Evolutionary conservation across 2,329 filamentous ascomycete species (phyloP), one percentile per base, ranked within the genome.

Genomic region (Colletotrichum sp.): DNA sequence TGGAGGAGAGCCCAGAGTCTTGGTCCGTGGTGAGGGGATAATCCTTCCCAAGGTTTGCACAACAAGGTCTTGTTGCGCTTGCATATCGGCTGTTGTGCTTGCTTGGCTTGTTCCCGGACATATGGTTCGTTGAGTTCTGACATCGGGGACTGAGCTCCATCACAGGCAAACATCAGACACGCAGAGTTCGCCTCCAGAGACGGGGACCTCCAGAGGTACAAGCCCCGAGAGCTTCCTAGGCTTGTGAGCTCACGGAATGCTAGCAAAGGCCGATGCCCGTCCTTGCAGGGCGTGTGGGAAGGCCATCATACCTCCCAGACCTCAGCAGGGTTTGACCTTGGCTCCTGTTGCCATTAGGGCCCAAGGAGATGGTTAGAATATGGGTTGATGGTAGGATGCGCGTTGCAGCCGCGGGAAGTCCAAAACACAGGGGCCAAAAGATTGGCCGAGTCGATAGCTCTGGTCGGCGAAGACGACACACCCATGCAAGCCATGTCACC

Each of bases 211-310:
- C 27, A 13, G 29, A 51, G 54, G 43, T 36, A 59, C 57, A 63
- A 47, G 69, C 62, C 72, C 71, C 68, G 68, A 72, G 68, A 62
- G 29, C 62, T 33, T 31, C 33, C 43, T 51, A 51, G 43, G 24
- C 65, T 2, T 47, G 62, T 33, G 55, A 72, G 62, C 62, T 62
- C 55, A 66, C 72, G 72, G 72, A 67, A 29, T 62, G 34, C 62
- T 72, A n/a, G 68, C 55, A 71, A 51, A 71, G 38, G 54, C 72
- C 72, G 72, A 73, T 15, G 72, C 72, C 72, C 68, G 72, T 72
- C 43, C 57, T 67, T 66, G 72, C 72, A 58, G 70, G 55, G 31
- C 21, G 51, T 65, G 43, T 64, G 70, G 31, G 70, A 61, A 51
- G 43, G 36, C n/a, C 21, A 33, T 13, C 33, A 27, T 18, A 27